phyloP scores from a whole-genome alignment of 164 flowering plant genomes.

The Macadamia integrifolia region DNA sequence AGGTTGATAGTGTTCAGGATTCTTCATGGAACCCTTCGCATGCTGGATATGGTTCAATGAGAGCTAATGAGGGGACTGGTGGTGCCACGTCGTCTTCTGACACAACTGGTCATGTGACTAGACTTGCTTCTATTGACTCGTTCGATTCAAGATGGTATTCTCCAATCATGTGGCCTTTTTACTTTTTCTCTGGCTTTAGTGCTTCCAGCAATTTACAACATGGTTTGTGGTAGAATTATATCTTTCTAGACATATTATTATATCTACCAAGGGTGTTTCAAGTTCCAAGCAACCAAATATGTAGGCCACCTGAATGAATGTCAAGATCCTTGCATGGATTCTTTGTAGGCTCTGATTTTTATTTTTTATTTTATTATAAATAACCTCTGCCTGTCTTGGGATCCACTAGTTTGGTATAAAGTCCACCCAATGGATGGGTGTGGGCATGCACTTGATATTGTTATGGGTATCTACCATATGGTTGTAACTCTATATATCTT shows the following conservation, averaged over 20 bases:
- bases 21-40: conserved; percentile 74
- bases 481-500: too few species aligned
- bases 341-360: neutral
- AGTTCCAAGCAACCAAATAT: too few species aligned
- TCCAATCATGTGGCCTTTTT: neutral
- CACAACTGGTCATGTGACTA: conserved; percentile 47
- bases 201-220: neutral
- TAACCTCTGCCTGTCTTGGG: too few species aligned
- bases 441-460: too few species aligned
- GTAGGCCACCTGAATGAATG: too few species aligned
- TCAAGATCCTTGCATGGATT: too few species aligned
- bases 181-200: neutral
- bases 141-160: conserved; percentile 94
- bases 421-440: too few species aligned
- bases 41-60: conserved; percentile 52
- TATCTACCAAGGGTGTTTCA: too few species aligned
- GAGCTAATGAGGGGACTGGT: conserved; percentile 39
- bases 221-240: neutral
- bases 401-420: too few species aligned
- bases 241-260: neutral
- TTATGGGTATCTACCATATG: too few species aligned
- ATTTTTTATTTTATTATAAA: neutral
- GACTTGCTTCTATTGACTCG: conserved; percentile 96
- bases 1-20: conserved; percentile 45
- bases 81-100: conserved; percentile 64